Evolutionary conservation across 192 early-diverging fungal genomes (phyloP), one percentile per base, ranked within the genome.

Genomic region (Podila minutissima): DNA sequence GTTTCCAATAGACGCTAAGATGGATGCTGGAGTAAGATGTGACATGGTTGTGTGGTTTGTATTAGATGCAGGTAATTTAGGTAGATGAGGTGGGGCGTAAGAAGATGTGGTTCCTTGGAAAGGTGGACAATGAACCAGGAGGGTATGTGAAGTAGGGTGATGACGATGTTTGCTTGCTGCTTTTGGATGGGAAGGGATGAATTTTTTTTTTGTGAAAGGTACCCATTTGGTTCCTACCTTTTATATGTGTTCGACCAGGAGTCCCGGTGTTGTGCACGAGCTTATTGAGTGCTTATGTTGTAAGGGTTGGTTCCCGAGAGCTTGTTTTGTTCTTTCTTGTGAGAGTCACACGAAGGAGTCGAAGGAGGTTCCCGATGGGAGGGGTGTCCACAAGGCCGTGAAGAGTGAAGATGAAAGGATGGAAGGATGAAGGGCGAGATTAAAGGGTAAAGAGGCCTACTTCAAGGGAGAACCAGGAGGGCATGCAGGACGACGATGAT

Each of bases 11-110:
- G 77, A 73, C 50, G 77, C 77, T 37, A 81, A 33, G 66, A 81
- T 81, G 4, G 77, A 81, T 20, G 77, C 77, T 59, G 77, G 77
- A 31, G 77, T 81, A 53, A 69, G 62, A 31, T 73, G 71, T 65
- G 70, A 62, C 71, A 81, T 81, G 46, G 31, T 72, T 20, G 28
- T 26, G 31, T 63, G 24, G 32, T 4, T 33, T 61, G 20, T 24
- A 28, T 61, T 61, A 32, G 59, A 61, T 26, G 24, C 11, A 26
- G 9, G 26, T 35, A 26, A 33, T 61, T 33, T 20, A 31, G 59
- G 12, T 6, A 24, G 31, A 33, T 61, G 59, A 46, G 26, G 26
- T 19, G 59, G 59, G 26, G 59, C 20, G 29, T 19, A 11, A 61
- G 26, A 19, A 17, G 59, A 61, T 28, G 35, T 37, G 59, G 29